Conservation (phyloP, 2,329 filamentous ascomycete genomes). For the Hymenoscyphus repandus region DNA sequence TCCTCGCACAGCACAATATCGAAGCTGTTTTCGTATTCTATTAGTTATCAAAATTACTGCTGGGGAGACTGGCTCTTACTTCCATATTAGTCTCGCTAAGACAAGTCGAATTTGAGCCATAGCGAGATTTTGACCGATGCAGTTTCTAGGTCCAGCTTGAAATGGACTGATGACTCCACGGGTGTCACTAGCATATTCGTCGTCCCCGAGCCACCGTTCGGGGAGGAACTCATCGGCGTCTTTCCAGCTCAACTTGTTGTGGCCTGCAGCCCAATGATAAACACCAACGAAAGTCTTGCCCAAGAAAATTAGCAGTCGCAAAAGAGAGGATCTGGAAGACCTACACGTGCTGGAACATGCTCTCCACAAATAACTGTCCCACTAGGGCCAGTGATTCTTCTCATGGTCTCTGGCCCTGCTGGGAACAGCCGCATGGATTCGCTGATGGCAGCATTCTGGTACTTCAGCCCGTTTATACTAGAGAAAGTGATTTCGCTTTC, state of each 20-base stretch:
- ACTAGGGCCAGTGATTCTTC: conserved; percentile 1
- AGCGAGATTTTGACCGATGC: conserved; percentile 30
- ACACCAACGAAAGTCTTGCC: conserved; percentile 6
- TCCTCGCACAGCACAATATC: not conserved
- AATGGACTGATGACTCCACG: conserved; percentile 11
- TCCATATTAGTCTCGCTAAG: conserved; percentile 27
- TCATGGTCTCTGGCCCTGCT: conserved; percentile 6
- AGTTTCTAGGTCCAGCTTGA: conserved; percentile 21
- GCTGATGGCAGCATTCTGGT: conserved; percentile 9
- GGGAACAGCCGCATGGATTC: conserved; percentile 7
- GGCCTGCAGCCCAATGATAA: conserved; percentile 8
- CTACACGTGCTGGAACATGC: not conserved
- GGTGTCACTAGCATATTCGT: conserved; percentile 4
- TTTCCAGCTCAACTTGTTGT: conserved; percentile 3
- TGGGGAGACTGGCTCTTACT: no score
- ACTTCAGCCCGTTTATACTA: conserved; percentile 1
- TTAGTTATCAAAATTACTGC: not conserved
- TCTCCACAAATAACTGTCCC: conserved; percentile 7
- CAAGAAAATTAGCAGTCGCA: not conserved
- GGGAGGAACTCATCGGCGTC: conserved; percentile 11
- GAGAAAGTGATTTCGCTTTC: conserved; percentile 9
- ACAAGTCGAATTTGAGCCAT: conserved; percentile 28
- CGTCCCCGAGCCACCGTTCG: conserved; percentile 13
- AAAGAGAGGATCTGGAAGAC: not conserved
- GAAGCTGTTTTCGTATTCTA: not conserved